Base-by-base conservation (phyloP, 1,284 basidiomycete genomes). In the Trichosporon faecale region DNA sequence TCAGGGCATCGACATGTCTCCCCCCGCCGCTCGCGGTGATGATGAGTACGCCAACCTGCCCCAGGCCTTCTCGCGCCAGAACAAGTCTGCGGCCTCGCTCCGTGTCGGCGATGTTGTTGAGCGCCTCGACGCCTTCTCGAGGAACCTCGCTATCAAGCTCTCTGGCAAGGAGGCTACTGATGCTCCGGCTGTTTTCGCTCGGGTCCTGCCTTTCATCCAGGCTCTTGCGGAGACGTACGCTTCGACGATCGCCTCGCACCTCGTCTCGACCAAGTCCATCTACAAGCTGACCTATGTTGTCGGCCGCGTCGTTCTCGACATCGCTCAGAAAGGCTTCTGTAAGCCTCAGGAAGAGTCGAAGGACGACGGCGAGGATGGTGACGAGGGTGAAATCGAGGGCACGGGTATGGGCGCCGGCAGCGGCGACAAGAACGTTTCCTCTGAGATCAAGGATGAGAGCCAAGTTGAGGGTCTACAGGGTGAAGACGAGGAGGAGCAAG, bases 381-480 rank as follows among this genome's bases (percentile, higher is more conserved):
- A 91, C 52, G 84, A 86, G 3, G 83, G 85, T 7, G 79, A 81
- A 4, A 77, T 79, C 25, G 92, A 88, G 63, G 95, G 94, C 2
- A 89, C 91, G 1, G 95, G 95, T 1, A 84, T 98, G 73, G 95
- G 95, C 12, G 89, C 92, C 74, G 95, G 95, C 1, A 85, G 88
- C 1, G 95, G 95, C 1, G 85, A 86, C 21, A 89, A 98, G 82
- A 91, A 97, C 77, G 91, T 95, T 67, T 94, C 92, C 85, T 91
- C 93, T 76, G 91, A 97, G 78, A 94, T 98, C 69, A 90, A 94
- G 77, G 94, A 98, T 71, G 95, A 99, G 81, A 92, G 92, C 77
- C 94, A 97, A 78, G 92, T 99, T 35, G 97, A 99, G 80, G 97
- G 97, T 1, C 85, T 99, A 23, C 88, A 91, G 78, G 91, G 89